Base-by-base conservation (phyloP, 768 basidiomycete species). In the Jaapia argillacea region DNA sequence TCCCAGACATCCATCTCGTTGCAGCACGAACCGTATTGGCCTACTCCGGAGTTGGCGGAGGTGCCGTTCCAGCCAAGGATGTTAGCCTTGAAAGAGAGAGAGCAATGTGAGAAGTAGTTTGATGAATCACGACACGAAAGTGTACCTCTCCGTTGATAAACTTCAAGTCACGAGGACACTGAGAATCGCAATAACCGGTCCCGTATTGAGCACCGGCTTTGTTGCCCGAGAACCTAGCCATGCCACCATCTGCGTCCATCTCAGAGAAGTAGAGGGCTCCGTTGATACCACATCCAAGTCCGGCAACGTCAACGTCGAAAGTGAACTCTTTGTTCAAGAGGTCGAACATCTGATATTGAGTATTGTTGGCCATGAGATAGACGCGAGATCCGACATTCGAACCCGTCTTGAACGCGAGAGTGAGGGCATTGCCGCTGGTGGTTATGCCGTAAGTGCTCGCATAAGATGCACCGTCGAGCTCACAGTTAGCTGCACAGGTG, bases 151-250 rank as follows among this genome's bases (percentile, higher is more conserved):
- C 51, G n/a, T n/a, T n/a, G n/a, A n/a, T n/a, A n/a, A n/a, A n/a
- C n/a, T n/a, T n/a, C n/a, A n/a, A n/a, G n/a, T 74, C 73, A 20
- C 63, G 64, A 3, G 72, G 71, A 57, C 72, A 74, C 49, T 75
- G 72, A 7, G 74, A 66, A 52, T 76, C 74, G 54, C 74, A 76
- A 57, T 77, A 77, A 7, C 75, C 75, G n/a, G 73, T 74, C 36
- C 74, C 73, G 55, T 69, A 77, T 54, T 71, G 65, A 48, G 72
- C 72, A 51, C 72, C 73, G 47, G 72, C 72, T 64, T 69, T 70
- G 68, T 76, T 76, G 57, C 52, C 62, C 6, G 71, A 44, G n/a
- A n/a, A n/a, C n/a, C n/a, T n/a, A 58, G 59, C 70, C 46, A 62
- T 61, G 42, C 72, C 74, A 60, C 74, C 74, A 50, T 75, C 71